A percentile compares a stretch with the other conserved stretches of the same genome.
phyloP scores from a whole-genome alignment of 805 yeast species.

The Candida broadrunensis region DNA sequence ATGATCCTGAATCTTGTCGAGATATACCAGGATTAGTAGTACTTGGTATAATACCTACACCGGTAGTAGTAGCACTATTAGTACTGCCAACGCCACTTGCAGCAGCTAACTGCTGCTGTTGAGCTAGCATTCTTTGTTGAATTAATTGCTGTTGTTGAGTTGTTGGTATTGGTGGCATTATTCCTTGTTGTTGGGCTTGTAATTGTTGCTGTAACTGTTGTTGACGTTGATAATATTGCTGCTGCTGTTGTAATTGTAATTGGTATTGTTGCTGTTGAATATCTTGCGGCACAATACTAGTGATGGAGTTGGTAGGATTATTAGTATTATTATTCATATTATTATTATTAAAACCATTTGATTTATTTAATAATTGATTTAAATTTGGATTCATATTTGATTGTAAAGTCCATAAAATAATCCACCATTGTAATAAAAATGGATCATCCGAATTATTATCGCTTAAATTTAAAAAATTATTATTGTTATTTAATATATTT shows the following conservation, averaged over 20 bases:
- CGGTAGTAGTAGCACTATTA: not conserved
- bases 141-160: not conserved
- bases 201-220: slow-evolving; percentile 1
- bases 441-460: slow-evolving; percentile 44
- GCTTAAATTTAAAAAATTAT: slow-evolving; percentile 13
- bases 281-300: slow-evolving; percentile 3
- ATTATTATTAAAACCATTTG: not conserved
- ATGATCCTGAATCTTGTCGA: not conserved
- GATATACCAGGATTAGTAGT: not conserved
- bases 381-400: slow-evolving; percentile 36
- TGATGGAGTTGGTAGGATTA: slow-evolving; percentile 3
- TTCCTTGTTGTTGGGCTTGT: not conserved
- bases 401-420: slow-evolving; percentile 47
- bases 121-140: slow-evolving; percentile 1
- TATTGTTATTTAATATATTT: slow-evolving; percentile 5
- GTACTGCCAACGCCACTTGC: not conserved
- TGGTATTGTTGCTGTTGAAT: slow-evolving; percentile 7
- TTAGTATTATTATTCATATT: too few relatives aligned
- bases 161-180: not conserved
- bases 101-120: slow-evolving; percentile 1
- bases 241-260: slow-evolving; percentile 3
- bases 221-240: slow-evolving; percentile 5
- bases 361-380: slow-evolving; percentile 16
- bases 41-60: not conserved
- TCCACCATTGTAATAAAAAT: slow-evolving; percentile 58